A percentile compares a stretch with the other conserved stretches of the same genome.
phyloP scores from a whole-genome alignment of 768 basidiomycete species.

The Holtermannia corniformis region DNA sequence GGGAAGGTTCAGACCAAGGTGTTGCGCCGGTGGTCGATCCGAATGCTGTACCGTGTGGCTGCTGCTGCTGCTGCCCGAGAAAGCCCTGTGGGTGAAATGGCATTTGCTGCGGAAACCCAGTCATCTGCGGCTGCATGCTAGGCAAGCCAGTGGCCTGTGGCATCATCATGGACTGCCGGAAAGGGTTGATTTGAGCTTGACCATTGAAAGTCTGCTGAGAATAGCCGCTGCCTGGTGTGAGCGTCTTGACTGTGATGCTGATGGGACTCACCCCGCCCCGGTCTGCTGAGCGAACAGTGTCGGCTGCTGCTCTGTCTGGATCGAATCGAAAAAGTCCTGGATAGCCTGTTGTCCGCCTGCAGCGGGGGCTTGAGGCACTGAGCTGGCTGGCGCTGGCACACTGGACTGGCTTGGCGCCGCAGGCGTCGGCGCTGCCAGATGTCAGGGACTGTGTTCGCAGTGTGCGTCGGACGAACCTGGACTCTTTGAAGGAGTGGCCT shows the following conservation, averaged over 20 bases:
- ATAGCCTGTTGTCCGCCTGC: constrained; percentile 46
- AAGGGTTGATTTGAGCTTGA: constrained; percentile 64
- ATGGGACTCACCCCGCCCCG: constrained; percentile 36
- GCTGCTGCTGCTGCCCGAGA: background rate
- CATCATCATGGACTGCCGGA: constrained; percentile 52
- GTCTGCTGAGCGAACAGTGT: constrained; percentile 33
- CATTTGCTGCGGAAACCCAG: constrained; percentile 30
- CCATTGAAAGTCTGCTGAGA: constrained; percentile 29
- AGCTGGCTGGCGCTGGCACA: constrained; percentile 17
- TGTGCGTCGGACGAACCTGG: background rate
- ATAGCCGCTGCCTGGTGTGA: background rate
- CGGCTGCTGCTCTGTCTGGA: constrained; percentile 63
- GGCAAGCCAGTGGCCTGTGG: constrained; percentile 32
- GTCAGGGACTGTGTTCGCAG: no score
- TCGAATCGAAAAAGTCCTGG: constrained; percentile 78
- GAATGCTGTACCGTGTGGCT: background rate
- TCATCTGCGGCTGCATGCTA: constrained; percentile 47
- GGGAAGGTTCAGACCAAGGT: no score
- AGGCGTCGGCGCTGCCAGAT: no score
- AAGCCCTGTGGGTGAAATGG: constrained; percentile 29
- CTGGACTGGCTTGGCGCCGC: constrained; percentile 8
- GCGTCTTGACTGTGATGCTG: background rate
- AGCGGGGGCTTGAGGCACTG: constrained; percentile 24
- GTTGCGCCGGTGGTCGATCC: no score
- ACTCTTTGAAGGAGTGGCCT: constrained; percentile 1